Evolutionary conservation across 257 asterid species (phyloP), one percentile per base, ranked within the genome.

Genomic region (Orobanche coerulescens): DNA sequence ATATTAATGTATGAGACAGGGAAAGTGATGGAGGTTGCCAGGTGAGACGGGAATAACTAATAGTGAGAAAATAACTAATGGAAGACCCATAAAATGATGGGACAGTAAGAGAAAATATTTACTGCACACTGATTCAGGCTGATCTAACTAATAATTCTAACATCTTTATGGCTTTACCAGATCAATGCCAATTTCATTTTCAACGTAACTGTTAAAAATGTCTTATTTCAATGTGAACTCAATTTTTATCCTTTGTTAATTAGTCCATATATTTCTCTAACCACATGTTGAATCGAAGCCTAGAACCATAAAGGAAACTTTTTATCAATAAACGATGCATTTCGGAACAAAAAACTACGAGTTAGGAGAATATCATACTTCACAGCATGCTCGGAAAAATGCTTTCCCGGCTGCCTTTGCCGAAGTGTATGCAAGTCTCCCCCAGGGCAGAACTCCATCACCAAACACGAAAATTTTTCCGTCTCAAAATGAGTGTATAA

Each of bases 371-470:
- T 14, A 23, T 4, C 85, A 30, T 86, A 86, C 95, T 83, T 86
- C 56, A 81, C 95, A 0, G 95, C 95, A 73, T 83, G 95, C 83
- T 86, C 95, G 11, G 89, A 71, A 68, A 86, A 86, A 72, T 81
- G 78, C 70, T 86, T 86, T 52, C 95, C 95, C 0, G 93, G 95
- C 64, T 86, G 95, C 78, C 82, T 83, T 66, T 86, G 95, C 25
- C 95, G 69, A 43, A 86, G 93, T 0, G 93, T 72, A 72, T 86
- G 95, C 81, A 86, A 65, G 65, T 86, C 95, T 9, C 95, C 95
- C 12, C 95, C 95, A 0, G 95, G 95, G 57, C 95, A 86, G 71
- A 81, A 86, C 84, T 86, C 95, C 95, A 86, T 86, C 11, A 86
- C 95, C 40, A 86, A 79, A 73, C 95, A 86, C 2, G 95, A 86